A percentile compares a stretch with the other conserved stretches of the same genome.
Evolutionary conservation across 2,329 filamentous ascomycete genomes (phyloP).

Genomic region (Teratosphaeria viscida): DNA sequence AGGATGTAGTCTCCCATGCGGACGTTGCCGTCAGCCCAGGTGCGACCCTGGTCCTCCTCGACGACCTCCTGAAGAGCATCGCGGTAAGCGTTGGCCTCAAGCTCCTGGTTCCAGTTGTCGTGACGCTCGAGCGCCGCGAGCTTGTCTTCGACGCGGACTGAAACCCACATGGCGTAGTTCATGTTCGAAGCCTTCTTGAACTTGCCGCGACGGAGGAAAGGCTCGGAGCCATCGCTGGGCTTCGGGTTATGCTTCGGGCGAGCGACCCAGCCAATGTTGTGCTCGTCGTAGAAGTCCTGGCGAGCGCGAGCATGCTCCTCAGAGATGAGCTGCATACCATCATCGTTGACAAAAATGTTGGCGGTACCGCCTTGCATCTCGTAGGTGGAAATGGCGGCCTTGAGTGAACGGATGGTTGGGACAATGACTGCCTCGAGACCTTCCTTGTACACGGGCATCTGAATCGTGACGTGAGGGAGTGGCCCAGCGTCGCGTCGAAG

Average conservation of each 20-base stretch:
- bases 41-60: conserved; percentile 52
- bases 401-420: conserved; percentile 29
- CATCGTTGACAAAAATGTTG: conserved; percentile 59
- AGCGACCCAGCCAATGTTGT: conserved; percentile 41
- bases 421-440: conserved; percentile 30
- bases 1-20: conserved; percentile 76
- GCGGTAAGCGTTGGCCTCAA: conserved; percentile 58
- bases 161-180: conserved; percentile 57
- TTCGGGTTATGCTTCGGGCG: conserved; percentile 42
- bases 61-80: conserved; percentile 54
- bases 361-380: conserved; percentile 52
- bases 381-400: conserved; percentile 39
- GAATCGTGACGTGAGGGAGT: conserved; percentile 47
- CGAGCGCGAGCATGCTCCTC: conserved; percentile 33
- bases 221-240: conserved; percentile 38
- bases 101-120: conserved; percentile 54
- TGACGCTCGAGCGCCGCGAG: conserved; percentile 47
- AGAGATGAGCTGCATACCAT: conserved; percentile 54
- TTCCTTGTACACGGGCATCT: conserved; percentile 34
- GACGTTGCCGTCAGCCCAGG: conserved; percentile 77
- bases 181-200: conserved; percentile 68
- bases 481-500: conserved; percentile 24
- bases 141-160: conserved; percentile 59
- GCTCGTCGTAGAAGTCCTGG: conserved; percentile 40
- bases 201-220: conserved; percentile 49